Evolutionary conservation across 257 asterid genomes (phyloP).

Genomic region (Striga asiatica): DNA sequence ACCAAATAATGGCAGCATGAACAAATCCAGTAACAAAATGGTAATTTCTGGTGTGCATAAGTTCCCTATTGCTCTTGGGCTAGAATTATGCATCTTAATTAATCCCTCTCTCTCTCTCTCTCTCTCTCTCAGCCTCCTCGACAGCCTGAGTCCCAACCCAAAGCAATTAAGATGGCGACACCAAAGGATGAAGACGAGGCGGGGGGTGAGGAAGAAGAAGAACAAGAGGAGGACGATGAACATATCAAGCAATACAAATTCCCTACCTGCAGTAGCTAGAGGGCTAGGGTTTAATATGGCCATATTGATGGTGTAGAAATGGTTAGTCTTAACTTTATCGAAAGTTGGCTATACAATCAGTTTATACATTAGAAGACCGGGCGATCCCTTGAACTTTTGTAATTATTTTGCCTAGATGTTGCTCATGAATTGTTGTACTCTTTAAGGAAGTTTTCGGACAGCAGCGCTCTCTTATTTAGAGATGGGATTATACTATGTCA

Average conservation of each 20-base stretch:
- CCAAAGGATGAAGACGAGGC: constrained; percentile 37
- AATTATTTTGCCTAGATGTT: not conserved
- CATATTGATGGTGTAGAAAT: constrained; percentile 6
- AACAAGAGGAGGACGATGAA: constrained; percentile 67
- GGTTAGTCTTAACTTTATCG: too few relatives aligned
- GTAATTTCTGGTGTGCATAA: constrained; percentile 15
- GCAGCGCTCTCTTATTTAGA: too few relatives aligned
- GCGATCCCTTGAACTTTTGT: constrained; percentile 15
- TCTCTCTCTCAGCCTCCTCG: constrained; percentile 23
- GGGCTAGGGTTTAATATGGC: constrained; percentile 33
- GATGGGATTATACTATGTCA: not conserved
- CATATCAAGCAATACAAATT: constrained; percentile 81
- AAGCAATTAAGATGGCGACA: constrained; percentile 29
- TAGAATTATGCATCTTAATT: too few relatives aligned
- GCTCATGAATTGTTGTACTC: not conserved
- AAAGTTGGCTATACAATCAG: not conserved
- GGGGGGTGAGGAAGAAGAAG: constrained; percentile 40
- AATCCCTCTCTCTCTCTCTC: not conserved
- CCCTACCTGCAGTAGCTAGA: constrained; percentile 69
- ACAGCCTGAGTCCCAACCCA: constrained; percentile 31
- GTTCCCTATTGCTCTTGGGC: too few relatives aligned
- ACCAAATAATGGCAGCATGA: constrained; percentile 38
- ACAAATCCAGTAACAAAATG: constrained; percentile 34
- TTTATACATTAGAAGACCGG: constrained; percentile 1
- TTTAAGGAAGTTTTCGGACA: too few relatives aligned